Evolutionary conservation across 1,284 basidiomycete species (phyloP).

Genomic region (Cystobasidium slooffiae): DNA sequence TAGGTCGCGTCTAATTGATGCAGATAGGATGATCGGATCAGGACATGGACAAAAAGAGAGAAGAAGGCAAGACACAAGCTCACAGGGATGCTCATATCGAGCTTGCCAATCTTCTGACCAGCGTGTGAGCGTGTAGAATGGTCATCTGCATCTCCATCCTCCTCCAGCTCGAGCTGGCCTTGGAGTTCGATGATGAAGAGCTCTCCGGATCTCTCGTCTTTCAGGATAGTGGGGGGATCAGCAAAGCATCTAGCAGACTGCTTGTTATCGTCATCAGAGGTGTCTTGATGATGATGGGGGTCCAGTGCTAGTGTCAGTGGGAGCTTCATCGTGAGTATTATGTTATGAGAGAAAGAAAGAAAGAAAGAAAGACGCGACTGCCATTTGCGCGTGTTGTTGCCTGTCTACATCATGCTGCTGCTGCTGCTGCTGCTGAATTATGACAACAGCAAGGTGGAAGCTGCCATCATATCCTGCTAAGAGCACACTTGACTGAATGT

Average conservation of each 20-base stretch:
- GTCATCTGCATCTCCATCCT: not conserved
- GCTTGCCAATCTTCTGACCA: constrained; percentile 49
- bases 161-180: constrained; percentile 47
- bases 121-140: not conserved
- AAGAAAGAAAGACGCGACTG: not conserved
- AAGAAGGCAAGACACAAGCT: not conserved
- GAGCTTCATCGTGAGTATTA: not conserved
- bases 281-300: no score
- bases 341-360: not conserved
- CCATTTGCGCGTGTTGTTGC: not conserved
- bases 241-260: not conserved
- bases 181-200: constrained; percentile 53
- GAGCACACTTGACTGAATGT: no score
- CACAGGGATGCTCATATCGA: constrained; percentile 51
- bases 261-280: not conserved
- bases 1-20: constrained; percentile 48
- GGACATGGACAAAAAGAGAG: not conserved
- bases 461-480: not conserved
- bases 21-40: not conserved
- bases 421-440: no score
- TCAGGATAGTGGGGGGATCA: constrained; percentile 6
- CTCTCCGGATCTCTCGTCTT: constrained; percentile 37
- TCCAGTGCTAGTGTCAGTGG: constrained; percentile 23
- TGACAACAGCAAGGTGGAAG: not conserved
- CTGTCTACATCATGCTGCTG: no score